Evolutionary conservation across 2,329 filamentous ascomycete genomes (phyloP).

Genomic region (Curvularia sp.): DNA sequence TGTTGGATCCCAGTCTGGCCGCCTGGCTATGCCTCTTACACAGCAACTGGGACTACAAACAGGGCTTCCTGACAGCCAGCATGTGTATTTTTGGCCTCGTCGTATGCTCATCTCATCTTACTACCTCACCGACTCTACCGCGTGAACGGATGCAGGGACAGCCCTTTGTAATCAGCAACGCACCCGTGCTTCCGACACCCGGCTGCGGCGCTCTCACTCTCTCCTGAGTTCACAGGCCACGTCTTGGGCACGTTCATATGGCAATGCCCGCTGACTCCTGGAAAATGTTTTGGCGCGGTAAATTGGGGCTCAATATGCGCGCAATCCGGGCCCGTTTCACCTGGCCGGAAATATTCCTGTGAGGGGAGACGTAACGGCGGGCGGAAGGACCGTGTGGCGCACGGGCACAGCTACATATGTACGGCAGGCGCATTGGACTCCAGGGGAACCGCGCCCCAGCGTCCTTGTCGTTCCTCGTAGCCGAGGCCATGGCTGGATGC

Average conservation of each 20-base stretch:
- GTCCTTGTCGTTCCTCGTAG: constrained; percentile 19
- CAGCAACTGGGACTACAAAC: neutral
- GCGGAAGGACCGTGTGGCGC: constrained; percentile 2
- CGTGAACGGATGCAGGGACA: constrained; percentile 27
- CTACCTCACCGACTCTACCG: constrained; percentile 6
- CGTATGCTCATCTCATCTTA: constrained; percentile 9
- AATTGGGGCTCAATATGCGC: constrained; percentile 26
- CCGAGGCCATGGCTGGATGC: constrained; percentile 21
- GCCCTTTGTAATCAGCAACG: constrained; percentile 10
- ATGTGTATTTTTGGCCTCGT: constrained; percentile 9
- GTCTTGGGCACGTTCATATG: constrained; percentile 2
- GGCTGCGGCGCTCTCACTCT: constrained; percentile 6
- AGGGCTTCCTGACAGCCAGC: neutral
- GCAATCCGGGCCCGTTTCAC: constrained; percentile 24
- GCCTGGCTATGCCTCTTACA: neutral
- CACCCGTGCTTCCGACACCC: constrained; percentile 10
- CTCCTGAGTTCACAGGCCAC: constrained; percentile 4
- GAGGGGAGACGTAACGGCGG: constrained; percentile 1
- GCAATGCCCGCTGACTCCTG: constrained; percentile 16
- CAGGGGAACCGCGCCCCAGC: constrained; percentile 15
- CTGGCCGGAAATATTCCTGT: constrained; percentile 16
- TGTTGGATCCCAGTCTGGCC: constrained; percentile 13
- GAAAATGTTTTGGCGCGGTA: constrained; percentile 21
- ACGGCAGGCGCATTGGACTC: constrained; percentile 19
- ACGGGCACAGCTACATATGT: neutral